These are phyloP conservation scores for Nakaseomyces bracarensis DNA, from an alignment of 1,139 yeast genomes.

Conservation along the genomic window DNA sequence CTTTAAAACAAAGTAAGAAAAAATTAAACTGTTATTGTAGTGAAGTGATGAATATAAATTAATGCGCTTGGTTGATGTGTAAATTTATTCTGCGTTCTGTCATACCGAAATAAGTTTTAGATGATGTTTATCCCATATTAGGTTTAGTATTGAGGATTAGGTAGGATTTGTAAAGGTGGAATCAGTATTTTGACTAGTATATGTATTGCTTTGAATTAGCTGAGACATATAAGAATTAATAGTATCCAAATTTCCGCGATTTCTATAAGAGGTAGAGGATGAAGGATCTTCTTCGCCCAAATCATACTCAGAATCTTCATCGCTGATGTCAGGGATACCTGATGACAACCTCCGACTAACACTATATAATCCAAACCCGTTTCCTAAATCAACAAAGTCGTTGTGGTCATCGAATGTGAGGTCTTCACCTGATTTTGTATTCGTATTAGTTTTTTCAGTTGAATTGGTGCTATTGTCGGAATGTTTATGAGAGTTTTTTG, in stretches of 20 bases:
- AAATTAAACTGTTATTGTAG: too few relatives aligned
- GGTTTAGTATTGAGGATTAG: neutral
- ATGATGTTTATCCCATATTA: neutral
- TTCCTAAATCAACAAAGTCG: slow-evolving; percentile 29
- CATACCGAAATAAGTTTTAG: too few relatives aligned
- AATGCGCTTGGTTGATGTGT: too few relatives aligned
- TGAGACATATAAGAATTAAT: slow-evolving; percentile 28
- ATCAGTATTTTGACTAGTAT: slow-evolving; percentile 8
- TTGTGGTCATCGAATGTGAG: slow-evolving; percentile 8
- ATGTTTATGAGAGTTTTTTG: neutral
- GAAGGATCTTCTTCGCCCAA: slow-evolving; percentile 11
- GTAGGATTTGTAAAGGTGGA: neutral
- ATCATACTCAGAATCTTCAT: slow-evolving; percentile 11
- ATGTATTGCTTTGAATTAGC: slow-evolving; percentile 19
- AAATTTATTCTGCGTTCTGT: too few relatives aligned
- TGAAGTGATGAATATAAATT: too few relatives aligned
- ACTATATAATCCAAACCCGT: slow-evolving; percentile 29
- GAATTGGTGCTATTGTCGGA: neutral
- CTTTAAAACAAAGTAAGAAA: too few relatives aligned
- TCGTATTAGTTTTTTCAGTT: neutral
- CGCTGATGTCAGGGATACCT: slow-evolving; percentile 20
- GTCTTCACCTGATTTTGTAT: too few relatives aligned
- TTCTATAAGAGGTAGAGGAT: slow-evolving; percentile 13
- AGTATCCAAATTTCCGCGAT: slow-evolving; percentile 14
- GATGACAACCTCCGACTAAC: slow-evolving; percentile 31